Conservation (phyloP, 768 basidiomycete genomes). For the Lactifluus piperatus region DNA sequence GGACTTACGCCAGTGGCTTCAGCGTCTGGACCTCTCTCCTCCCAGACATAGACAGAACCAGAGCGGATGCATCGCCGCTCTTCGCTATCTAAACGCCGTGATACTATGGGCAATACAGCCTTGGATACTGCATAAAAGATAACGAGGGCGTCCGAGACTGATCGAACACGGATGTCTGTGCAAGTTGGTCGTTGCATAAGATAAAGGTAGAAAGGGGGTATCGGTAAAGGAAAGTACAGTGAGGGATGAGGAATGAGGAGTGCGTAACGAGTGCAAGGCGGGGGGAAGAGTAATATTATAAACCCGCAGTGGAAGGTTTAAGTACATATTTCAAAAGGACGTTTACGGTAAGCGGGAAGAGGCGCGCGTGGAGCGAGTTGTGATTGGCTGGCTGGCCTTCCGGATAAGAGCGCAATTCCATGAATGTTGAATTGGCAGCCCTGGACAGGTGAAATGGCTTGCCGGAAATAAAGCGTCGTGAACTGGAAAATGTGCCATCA, state of each 20-base stretch:
- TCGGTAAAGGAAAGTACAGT: not conserved
- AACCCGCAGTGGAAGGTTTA: conserved; percentile 8
- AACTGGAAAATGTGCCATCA: not conserved
- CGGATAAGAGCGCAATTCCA: conserved; percentile 18
- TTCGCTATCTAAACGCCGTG: conserved; percentile 65
- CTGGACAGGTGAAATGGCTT: conserved; percentile 17
- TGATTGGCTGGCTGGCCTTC: conserved; percentile 12
- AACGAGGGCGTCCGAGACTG: conserved; percentile 57
- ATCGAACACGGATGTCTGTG: conserved; percentile 51
- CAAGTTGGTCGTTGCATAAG: conserved; percentile 64
- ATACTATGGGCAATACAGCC: conserved; percentile 52
- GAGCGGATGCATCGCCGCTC: conserved; percentile 63
- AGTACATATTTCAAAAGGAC: conserved; percentile 16
- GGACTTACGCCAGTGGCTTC: conserved; percentile 51
- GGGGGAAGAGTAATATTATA: conserved; percentile 5
- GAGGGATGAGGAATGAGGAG: not conserved
- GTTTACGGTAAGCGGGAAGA: conserved; percentile 20
- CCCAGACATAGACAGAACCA: conserved; percentile 77
- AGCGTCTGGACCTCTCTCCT: conserved; percentile 61
- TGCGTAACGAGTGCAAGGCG: not conserved
- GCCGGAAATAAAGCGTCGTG: conserved; percentile 6
- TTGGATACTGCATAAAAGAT: conserved; percentile 67
- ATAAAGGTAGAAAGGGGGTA: not conserved
- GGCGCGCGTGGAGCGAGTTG: not conserved
- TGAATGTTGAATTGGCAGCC: conserved; percentile 17